These are phyloP conservation scores for Halenospora varia DNA, from an alignment of 495 filamentous ascomycete genomes.

Conservation along the genomic window DNA sequence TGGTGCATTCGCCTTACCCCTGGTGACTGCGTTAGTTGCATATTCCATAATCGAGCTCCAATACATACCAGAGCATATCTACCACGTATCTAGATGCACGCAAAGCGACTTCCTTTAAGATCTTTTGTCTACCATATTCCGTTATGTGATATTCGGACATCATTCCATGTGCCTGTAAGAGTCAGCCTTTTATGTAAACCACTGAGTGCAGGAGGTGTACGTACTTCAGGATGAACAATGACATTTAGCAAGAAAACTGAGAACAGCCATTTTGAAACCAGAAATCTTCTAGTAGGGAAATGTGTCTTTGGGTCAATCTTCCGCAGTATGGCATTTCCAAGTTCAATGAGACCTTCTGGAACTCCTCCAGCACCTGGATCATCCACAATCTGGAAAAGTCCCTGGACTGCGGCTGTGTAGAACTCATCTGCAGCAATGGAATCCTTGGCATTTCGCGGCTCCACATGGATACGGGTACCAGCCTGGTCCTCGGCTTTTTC, in stretches of 20 bases:
- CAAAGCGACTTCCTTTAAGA: slow-evolving; percentile 78
- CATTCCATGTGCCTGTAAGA: slow-evolving; percentile 68
- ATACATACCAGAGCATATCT: slow-evolving; percentile 49
- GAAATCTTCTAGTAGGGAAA: slow-evolving; percentile 67
- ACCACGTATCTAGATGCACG: slow-evolving; percentile 71
- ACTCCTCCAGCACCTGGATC: slow-evolving; percentile 75
- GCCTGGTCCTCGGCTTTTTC: slow-evolving; percentile 70
- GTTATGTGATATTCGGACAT: slow-evolving; percentile 88
- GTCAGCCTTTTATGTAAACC: slow-evolving; percentile 26
- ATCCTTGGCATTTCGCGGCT: slow-evolving; percentile 60
- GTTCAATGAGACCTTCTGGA: slow-evolving; percentile 74
- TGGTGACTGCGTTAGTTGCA: too few species aligned
- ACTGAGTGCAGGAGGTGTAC: slow-evolving; percentile 20
- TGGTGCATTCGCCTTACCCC: too few species aligned
- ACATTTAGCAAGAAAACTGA: slow-evolving; percentile 79
- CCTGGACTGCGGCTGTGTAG: slow-evolving; percentile 75
- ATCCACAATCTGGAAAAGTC: slow-evolving; percentile 82
- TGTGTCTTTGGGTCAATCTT: slow-evolving; percentile 71
- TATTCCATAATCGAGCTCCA: too few species aligned
- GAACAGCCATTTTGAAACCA: slow-evolving; percentile 90
- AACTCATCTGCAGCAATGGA: slow-evolving; percentile 84
- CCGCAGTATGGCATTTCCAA: slow-evolving; percentile 75
- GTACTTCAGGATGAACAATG: slow-evolving; percentile 84
- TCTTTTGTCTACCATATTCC: slow-evolving; percentile 82
- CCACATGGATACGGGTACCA: slow-evolving; percentile 61